Conservation (phyloP, 2,329 filamentous ascomycete species). For the Madurella mycetomatis region DNA sequence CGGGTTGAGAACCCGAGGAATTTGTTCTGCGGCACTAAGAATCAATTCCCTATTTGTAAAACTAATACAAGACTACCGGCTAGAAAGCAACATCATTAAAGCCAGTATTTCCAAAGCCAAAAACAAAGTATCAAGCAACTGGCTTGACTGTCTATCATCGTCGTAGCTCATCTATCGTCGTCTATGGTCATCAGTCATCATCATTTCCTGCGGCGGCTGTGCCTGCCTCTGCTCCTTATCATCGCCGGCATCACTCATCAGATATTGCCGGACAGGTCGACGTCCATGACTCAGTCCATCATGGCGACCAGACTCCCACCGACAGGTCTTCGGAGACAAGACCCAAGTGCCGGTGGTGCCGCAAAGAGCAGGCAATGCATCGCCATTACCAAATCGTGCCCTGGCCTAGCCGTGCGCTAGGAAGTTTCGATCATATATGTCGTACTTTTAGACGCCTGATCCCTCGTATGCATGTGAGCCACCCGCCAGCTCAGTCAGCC, state of each 20-base stretch:
- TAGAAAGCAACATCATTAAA: neutral
- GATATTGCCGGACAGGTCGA: neutral
- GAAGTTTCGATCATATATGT: neutral
- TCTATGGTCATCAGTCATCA: neutral
- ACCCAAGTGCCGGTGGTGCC: neutral
- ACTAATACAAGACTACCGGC: no score
- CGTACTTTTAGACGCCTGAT: neutral
- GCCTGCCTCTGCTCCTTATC: neutral
- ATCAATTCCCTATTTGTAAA: no score
- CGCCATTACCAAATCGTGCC: neutral
- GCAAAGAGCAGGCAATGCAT: neutral
- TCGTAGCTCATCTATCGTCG: neutral
- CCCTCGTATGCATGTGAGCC: neutral
- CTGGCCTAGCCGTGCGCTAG: no score
- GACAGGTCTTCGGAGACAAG: no score
- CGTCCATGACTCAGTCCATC: neutral
- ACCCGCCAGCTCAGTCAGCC: slow-evolving; percentile 10
- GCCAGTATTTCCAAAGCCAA: neutral
- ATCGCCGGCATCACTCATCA: neutral
- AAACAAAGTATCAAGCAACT: neutral
- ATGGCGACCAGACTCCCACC: no score
- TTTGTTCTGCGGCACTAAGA: no score
- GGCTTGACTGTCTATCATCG: neutral
- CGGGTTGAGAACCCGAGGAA: no score
- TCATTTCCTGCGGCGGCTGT: neutral